Conservation (phyloP, 1,139 yeast species). For the Casaregolazyma suthepensis region DNA sequence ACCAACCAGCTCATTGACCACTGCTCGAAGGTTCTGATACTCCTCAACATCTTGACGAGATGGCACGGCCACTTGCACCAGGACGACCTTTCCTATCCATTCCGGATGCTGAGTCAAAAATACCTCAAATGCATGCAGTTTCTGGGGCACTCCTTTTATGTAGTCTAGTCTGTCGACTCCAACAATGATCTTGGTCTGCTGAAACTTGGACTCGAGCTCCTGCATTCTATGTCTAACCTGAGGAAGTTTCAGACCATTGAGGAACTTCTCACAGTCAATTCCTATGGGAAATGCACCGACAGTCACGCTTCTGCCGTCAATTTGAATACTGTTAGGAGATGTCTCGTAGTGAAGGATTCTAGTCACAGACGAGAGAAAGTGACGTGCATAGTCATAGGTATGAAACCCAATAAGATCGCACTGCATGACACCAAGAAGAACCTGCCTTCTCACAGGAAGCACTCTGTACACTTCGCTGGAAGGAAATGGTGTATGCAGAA, state of each 20-base stretch:
- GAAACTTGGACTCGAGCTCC: constrained; percentile 56
- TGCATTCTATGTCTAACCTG: constrained; percentile 60
- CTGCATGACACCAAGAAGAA: constrained; percentile 82
- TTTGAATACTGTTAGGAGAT: constrained; percentile 85
- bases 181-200: constrained; percentile 76
- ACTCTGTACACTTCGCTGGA: constrained; percentile 93
- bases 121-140: constrained; percentile 90
- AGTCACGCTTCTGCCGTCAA: constrained; percentile 65
- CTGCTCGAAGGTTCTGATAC: constrained; percentile 87
- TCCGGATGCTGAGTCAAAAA: constrained; percentile 91
- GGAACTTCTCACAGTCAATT: constrained; percentile 87
- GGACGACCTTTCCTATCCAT: constrained; percentile 95
- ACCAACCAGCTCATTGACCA: constrained; percentile 93
- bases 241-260: constrained; percentile 64
- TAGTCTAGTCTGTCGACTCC: constrained; percentile 96
- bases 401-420: constrained; percentile 97
- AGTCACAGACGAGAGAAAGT: constrained; percentile 87
- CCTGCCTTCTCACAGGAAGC: constrained; percentile 90
- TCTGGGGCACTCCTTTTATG: constrained; percentile 96
- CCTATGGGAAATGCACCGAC: constrained; percentile 99
- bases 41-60: constrained; percentile 98
- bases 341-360: constrained; percentile 78
- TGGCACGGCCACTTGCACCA: constrained; percentile 97
- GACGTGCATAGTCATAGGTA: constrained; percentile 99
- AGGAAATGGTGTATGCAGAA: constrained; percentile 97